Percentiles rank a stretch among this genome's conserved stretches.
phyloP scores from a whole-genome alignment of 2,329 filamentous ascomycete genomes.

The Raffaelea ambrosiae region DNA sequence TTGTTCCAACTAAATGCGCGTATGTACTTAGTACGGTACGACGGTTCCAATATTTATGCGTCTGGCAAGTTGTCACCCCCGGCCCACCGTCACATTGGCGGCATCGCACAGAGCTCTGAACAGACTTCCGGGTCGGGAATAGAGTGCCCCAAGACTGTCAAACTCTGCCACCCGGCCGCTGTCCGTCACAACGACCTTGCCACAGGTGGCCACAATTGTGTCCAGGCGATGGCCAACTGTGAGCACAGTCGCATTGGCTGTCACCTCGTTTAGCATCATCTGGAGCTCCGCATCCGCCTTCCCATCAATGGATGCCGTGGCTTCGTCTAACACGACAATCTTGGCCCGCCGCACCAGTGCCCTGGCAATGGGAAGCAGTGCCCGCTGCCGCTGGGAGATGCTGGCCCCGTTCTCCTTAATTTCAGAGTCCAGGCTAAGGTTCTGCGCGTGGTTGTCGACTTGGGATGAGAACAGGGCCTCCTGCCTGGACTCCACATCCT shows the following conservation, averaged over 20 bases:
- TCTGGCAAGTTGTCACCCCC: too few species aligned
- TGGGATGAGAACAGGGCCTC: conserved; percentile 47
- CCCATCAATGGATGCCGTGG: conserved; percentile 94
- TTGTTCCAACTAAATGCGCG: too few species aligned
- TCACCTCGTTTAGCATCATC: conserved; percentile 78
- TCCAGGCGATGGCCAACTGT: conserved; percentile 93
- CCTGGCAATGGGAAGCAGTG: conserved; percentile 84
- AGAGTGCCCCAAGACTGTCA: too few species aligned
- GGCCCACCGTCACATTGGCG: too few species aligned
- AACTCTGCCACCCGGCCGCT: conserved; percentile 78
- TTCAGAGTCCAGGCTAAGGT: conserved; percentile 78
- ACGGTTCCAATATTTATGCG: too few species aligned
- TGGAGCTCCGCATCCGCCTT: conserved; percentile 92
- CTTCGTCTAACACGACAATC: conserved; percentile 96
- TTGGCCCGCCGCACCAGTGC: conserved; percentile 84
- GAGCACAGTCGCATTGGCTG: conserved; percentile 70
- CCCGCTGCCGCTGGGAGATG: conserved; percentile 88
- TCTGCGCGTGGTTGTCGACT: conserved; percentile 42
- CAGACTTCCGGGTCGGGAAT: too few species aligned
- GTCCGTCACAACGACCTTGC: conserved; percentile 90
- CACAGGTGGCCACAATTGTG: conserved; percentile 86
- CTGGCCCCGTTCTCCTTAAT: conserved; percentile 89
- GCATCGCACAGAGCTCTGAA: too few species aligned
- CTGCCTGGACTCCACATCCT: too few species aligned
- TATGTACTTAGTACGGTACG: too few species aligned